Evolutionary conservation across 352 stramenopile species (phyloP), one percentile per base, ranked within the genome.

Genomic region (Sclerospora graminicola): DNA sequence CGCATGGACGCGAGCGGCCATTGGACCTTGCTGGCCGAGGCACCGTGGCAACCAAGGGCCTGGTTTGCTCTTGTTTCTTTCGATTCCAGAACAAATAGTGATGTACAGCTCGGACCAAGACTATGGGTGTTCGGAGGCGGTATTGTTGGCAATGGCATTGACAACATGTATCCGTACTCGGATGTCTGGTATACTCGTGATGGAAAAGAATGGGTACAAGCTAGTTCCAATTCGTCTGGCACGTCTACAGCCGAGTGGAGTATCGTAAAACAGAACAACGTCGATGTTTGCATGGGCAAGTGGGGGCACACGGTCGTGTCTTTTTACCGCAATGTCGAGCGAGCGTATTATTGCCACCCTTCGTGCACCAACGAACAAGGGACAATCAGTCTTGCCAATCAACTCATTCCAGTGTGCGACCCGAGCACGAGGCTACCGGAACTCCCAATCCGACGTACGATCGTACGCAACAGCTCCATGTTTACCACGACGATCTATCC

Each of bases 51-150:
- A 9, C 38, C 71, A 27, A 68, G 79, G 20, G 79, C 69, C n/a
- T 91, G 78, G 73, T 73, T 83, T 54, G 62, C 77, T 16, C 45
- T 89, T 11, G 59, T 91, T 15, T 86, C 75, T 0, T 88, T 89
- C 42, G 65, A 89, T 46, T 83, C 79, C 3, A 60, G 66, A 14
- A 84, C 65, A 18, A 65, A 65, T 26, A 68, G 60, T 2, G 77
- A 91, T 45, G 60, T 83, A 0, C 54, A 74, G 32, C 51, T 76
- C 10, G 79, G 77, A n/a, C 63, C 74, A 28, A 63, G 79, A 1
- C 47, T 91, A 9, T 91, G 79, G 79, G 54, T 91, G 7, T 36
- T 91, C 16, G 79, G 79, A 7, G 79, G 79, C n/a, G 68, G 79
- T 4, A 66, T 80, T 33, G 64, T 87, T n/a, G 79, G 79, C 39